Evolutionary conservation across 257 asterid genomes (phyloP), one percentile per base, ranked within the genome.

Genomic region (Nicotiana tabacum): DNA sequence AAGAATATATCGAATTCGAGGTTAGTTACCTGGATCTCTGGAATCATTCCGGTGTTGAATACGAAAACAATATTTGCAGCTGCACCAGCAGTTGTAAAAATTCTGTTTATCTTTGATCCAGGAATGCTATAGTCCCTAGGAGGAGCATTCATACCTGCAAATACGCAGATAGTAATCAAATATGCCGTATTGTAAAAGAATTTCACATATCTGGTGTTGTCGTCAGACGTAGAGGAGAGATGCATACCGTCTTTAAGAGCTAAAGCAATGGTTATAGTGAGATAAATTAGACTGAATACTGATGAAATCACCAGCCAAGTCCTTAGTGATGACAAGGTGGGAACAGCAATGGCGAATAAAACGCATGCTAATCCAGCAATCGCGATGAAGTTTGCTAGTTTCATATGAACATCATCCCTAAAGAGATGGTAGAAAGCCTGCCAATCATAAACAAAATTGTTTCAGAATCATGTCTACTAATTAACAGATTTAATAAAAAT

Each of bases 1-100:
- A 4, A 83, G 37, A 32, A 72, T 62, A 37, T 13, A 61, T 37
- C 15, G 18, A 77, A 70, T 67, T 66, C 32, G 9, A 9, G 53
- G 66, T 80, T 16, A 11, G 77, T 35, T 51, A 92, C 99, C 97
- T 93, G 99, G 81, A 95, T 95, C 91, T 95, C 99, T 4, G 99
- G 99, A 85, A 95, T 96, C 99, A 95, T 95, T 87, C 99, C 98
- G 2, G 99, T 95, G 80, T 95, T 95, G 91, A 93, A 95, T 81
- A 98, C 93, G 65, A 95, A 95, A 29, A 95, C 95, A 51, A 93
- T 93, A 84, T 88, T 95, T 60, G 96, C 98, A 67, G 92, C 77
- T 67, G 98, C 97, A 83, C 99, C 99, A n/a, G 91, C 83, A 27
- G 92, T 92, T 5, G 97, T 85, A 81, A 95, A 95, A 84, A 91